phyloP scores from a whole-genome alignment of 257 asterid species.

The Lithospermum erythrorhizon region DNA sequence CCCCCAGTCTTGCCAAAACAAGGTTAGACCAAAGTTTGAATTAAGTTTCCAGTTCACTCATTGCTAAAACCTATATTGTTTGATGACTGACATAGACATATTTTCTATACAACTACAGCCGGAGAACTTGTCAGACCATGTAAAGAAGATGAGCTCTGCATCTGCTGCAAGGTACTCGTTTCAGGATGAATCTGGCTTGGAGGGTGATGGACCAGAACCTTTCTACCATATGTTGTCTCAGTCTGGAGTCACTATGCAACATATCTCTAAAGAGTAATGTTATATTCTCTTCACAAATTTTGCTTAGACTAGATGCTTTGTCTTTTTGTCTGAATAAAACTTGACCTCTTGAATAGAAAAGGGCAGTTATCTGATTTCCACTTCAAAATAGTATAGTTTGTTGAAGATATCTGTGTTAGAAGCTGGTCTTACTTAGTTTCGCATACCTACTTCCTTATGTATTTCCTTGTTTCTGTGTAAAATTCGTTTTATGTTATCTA shows the following conservation, averaged over 20 bases:
- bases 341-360: no score
- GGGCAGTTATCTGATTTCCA: no score
- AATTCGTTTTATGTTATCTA: no score
- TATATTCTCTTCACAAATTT: slow-evolving; percentile 10
- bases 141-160: slow-evolving; percentile 57
- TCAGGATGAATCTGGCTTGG: slow-evolving; percentile 30
- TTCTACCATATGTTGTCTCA: slow-evolving; percentile 50
- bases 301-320: background rate
- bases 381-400: no score
- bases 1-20: slow-evolving; percentile 32
- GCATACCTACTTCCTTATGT: no score
- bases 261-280: slow-evolving; percentile 64
- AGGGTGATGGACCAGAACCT: slow-evolving; percentile 47
- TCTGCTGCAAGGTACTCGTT: slow-evolving; percentile 54
- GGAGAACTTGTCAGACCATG: slow-evolving; percentile 45
- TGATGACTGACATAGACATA: slow-evolving; percentile 19
- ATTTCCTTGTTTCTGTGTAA: no score
- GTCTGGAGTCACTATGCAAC: slow-evolving; percentile 58
- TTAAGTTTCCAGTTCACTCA: background rate
- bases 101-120: slow-evolving; percentile 31
- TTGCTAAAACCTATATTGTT: slow-evolving; percentile 6
- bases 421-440: no score
- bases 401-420: no score
- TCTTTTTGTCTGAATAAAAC: no score
- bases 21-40: slow-evolving; percentile 31